Evolutionary conservation across 176 grass and related monocot genomes (phyloP), one percentile per base, ranked within the genome.

Genomic region (Paspalum vaginatum): DNA sequence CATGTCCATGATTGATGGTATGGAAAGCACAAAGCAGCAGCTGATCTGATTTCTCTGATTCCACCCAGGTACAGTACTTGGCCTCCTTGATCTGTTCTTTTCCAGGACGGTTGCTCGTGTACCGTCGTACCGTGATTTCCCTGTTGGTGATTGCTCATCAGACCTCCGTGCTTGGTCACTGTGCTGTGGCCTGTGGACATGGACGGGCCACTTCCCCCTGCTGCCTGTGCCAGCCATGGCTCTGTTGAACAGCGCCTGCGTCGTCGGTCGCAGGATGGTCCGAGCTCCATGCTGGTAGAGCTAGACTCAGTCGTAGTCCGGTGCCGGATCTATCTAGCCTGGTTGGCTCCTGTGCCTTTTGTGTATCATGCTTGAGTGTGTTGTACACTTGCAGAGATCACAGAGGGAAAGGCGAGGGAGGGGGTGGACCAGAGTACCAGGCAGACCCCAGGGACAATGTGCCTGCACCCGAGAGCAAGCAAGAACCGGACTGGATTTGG

Each of bases 391-490:
- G 52, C 61, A 11, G 27, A 17, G 52, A 76, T 69, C 11, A 5
- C 9, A 79, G 46, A 22, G 8, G 6, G 8, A 22, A 9, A n/a
- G 65, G 6, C 22, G 45, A 14, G 66, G 48, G 68, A 32, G 50
- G 58, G 24, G 58, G n/a, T n/a, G n/a, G n/a, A n/a, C n/a, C n/a
- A n/a, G n/a, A n/a, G n/a, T n/a, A n/a, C n/a, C n/a, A n/a, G n/a
- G n/a, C n/a, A n/a, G 58, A 61, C 58, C 58, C 26, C 9, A 54
- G n/a, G 53, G 41, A 52, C 76, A 78, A 88, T 90, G 77, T 94
- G 83, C 88, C 83, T 94, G 58, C 85, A 72, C 91, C 70, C 83
- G 27, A 32, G 40, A 67, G 3, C 65, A 94, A 91, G 91, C 85
- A 88, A 93, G 52, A 85, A 53, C 63, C 39, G 63, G 82, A 22